Evolutionary conservation across 371 early-diverging fungal genomes (phyloP).

Genomic region (Nematocida sp.): DNA sequence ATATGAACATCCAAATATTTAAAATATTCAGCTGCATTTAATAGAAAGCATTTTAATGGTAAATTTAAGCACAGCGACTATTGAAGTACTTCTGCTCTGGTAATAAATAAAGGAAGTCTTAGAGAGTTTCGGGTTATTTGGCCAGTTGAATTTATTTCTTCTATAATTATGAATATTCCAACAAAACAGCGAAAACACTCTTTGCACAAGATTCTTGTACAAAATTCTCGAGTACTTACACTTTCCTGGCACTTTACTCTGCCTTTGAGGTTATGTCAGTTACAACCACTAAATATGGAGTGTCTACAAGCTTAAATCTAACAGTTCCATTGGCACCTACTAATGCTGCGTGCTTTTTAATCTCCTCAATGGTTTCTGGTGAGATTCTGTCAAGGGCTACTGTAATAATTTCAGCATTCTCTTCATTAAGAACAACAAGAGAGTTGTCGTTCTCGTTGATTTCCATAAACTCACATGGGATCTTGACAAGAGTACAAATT

Average conservation of each 20-base stretch:
- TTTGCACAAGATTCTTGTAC: too few relatives aligned
- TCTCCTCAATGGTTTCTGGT: constrained; percentile 12
- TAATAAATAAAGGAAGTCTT: too few relatives aligned
- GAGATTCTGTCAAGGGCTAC: constrained; percentile 12
- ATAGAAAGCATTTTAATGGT: too few relatives aligned
- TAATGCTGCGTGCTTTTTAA: background rate
- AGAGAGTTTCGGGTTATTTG: too few relatives aligned
- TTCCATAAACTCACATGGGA: constrained; percentile 33
- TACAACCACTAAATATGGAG: constrained; percentile 40
- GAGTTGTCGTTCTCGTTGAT: constrained; percentile 29
- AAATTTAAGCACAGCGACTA: too few relatives aligned
- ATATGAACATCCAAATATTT: background rate
- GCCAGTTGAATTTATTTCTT: too few relatives aligned
- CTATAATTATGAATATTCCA: too few relatives aligned
- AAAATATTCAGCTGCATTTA: too few relatives aligned
- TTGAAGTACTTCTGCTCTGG: too few relatives aligned
- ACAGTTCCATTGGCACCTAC: background rate
- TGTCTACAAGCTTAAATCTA: constrained; percentile 37
- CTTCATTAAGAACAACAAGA: constrained; percentile 31
- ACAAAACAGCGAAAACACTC: too few relatives aligned
- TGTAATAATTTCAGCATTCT: constrained; percentile 1
- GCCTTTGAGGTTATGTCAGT: constrained; percentile 37
- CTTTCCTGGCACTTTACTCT: background rate
- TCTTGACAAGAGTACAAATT: constrained; percentile 29
- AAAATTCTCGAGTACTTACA: too few relatives aligned